Percentiles rank a stretch among this genome's conserved stretches.
Evolutionary conservation across 495 filamentous ascomycete species (phyloP).

Genomic region (Penicillium riverlandense): DNA sequence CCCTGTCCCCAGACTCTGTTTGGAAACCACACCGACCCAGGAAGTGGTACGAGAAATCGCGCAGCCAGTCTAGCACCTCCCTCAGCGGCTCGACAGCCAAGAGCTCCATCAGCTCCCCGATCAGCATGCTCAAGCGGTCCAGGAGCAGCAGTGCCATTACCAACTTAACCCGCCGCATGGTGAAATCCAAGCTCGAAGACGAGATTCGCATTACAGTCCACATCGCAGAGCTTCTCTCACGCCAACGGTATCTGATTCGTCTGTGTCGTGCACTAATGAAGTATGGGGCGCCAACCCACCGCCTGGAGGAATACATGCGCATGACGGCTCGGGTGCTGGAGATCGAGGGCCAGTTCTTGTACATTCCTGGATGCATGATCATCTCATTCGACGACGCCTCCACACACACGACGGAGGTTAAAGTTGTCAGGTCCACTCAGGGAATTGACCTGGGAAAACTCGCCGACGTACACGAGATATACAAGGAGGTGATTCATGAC

Average conservation of each 20-base stretch:
- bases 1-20: conserved; percentile 25
- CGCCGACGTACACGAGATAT: conserved; percentile 78
- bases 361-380: conserved; percentile 93
- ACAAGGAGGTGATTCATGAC: conserved; percentile 91
- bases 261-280: conserved; percentile 85
- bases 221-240: conserved; percentile 74
- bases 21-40: conserved; percentile 35
- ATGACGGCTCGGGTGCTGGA: conserved; percentile 85
- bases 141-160: conserved; percentile 33
- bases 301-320: conserved; percentile 79
- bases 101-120: conserved; percentile 20
- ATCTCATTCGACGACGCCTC: conserved; percentile 86
- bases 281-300: conserved; percentile 72
- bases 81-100: conserved; percentile 42
- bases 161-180: conserved; percentile 37
- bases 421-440: conserved; percentile 68
- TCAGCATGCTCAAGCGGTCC: conserved; percentile 38
- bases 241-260: conserved; percentile 77
- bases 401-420: conserved; percentile 89
- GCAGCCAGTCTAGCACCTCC: conserved; percentile 41
- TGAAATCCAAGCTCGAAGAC: conserved; percentile 45
- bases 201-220: conserved; percentile 81
- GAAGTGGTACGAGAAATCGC: conserved; percentile 60
- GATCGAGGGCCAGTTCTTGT: conserved; percentile 87
- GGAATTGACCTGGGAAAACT: conserved; percentile 82